These are phyloP conservation scores for Apiotrichum sp. DNA, from an alignment of 1,284 basidiomycete species.

Conservation along the genomic window DNA sequence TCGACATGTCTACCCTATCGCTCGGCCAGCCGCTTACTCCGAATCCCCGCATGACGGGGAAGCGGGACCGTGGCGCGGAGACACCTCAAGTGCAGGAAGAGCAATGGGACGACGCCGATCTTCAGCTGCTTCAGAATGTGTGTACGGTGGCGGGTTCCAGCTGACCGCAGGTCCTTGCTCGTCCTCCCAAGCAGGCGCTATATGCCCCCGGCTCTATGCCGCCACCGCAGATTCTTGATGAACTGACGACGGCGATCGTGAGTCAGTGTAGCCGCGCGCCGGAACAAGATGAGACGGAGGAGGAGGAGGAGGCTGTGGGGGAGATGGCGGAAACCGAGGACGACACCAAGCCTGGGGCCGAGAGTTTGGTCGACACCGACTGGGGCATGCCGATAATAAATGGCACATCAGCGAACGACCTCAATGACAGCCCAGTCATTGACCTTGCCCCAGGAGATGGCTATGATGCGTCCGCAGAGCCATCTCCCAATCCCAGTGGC, in stretches of 20 bases:
- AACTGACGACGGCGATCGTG: constrained; percentile 34
- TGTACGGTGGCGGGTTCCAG: too few species aligned
- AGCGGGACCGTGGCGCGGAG: background rate
- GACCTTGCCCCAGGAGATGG: background rate
- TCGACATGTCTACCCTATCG: constrained; percentile 2
- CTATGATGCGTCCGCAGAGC: background rate
- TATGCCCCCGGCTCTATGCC: constrained; percentile 43
- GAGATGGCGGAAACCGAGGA: too few species aligned
- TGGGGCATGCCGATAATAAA: too few species aligned
- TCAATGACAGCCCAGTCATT: too few species aligned
- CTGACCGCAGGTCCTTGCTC: constrained; percentile 20
- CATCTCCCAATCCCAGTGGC: background rate
- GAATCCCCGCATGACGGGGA: constrained; percentile 6
- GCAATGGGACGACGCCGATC: constrained; percentile 35
- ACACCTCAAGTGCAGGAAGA: constrained; percentile 9
- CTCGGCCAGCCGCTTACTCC: background rate
- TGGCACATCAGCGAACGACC: too few species aligned
- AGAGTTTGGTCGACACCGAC: too few species aligned
- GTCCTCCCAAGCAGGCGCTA: constrained; percentile 32
- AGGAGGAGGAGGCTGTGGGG: background rate
- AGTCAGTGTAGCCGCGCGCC: background rate
- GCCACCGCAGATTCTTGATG: constrained; percentile 36
- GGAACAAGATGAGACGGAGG: background rate
- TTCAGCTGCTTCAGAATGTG: constrained; percentile 33
- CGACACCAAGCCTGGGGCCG: too few species aligned